Evolutionary conservation across 2,329 filamentous ascomycete species (phyloP), one percentile per base, ranked within the genome.

Genomic region (Colletotrichum chrysophilum): DNA sequence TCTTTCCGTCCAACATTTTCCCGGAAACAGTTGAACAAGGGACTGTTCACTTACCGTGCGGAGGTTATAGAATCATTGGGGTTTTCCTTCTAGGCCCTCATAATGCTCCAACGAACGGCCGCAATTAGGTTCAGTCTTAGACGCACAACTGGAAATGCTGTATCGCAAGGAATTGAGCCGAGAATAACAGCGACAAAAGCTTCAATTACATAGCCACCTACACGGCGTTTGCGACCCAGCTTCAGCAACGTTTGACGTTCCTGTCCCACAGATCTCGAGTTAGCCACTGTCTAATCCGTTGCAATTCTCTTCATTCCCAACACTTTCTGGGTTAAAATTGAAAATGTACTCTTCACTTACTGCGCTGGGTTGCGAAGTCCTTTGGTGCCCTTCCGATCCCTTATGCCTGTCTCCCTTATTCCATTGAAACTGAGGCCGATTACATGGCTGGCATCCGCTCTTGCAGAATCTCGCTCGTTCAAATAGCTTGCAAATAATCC

Each of bases 111-210:
- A 43, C 9, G 3, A n/a, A 2, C 1, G 4, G 12, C 38, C 8
- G 38, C 18, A 1, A 43, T 43, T 2, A 2, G 18, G 3, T 43
- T n/a, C 18, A 3, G 5, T n/a, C 38, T n/a, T 43, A n/a, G 38
- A 4, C 5, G 18, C 9, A n/a, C 1, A 0, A 43, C 16, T n/a
- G 8, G 8, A 43, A 8, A 43, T n/a, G 16, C 9, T 10, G 9
- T 10, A 6, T 6, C 38, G 0, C 0, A 2, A 43, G 18, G 0
- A 43, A n/a, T 12, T 43, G 38, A 2, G n/a, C 38, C 38, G 16
- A n/a, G 0, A 43, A 43, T 0, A 43, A 43, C 9, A n/a, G 18
- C 38, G 38, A 43, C 4, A 43, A 10, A 6, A 3, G 1, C 4
- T 10, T 43, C 18, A 18, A 43, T 43, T 43, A 6, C 2, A 10